Percentiles rank a stretch among this genome's conserved stretches.
Evolutionary conservation across 2,329 filamentous ascomycete species (phyloP).

Genomic region (Exophiala sp.): DNA sequence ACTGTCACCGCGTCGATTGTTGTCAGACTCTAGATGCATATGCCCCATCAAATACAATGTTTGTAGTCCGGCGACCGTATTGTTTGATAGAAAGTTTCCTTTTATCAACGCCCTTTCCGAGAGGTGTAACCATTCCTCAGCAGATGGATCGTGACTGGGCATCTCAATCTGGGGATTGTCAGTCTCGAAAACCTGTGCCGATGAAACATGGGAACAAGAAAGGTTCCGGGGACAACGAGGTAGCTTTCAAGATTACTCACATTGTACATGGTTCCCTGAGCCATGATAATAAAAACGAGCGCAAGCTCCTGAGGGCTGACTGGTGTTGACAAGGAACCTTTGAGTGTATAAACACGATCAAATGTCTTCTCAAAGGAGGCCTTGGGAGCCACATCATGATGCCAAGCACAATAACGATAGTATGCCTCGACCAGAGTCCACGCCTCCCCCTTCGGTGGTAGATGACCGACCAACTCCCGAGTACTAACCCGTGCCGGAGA

Average conservation of each 20-base stretch:
- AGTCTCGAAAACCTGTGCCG: too few species aligned
- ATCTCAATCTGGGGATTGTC: constrained; percentile 4
- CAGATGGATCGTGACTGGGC: constrained; percentile 9
- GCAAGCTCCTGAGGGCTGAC: constrained; percentile 10
- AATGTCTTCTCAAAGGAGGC: constrained; percentile 9
- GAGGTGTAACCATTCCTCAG: constrained; percentile 10
- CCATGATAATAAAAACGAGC: constrained; percentile 12
- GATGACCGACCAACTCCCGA: constrained; percentile 1
- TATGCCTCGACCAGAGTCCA: constrained; percentile 11
- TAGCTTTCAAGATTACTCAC: too few species aligned
- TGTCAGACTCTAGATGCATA: constrained; percentile 8
- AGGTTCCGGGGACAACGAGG: too few species aligned
- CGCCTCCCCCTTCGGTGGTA: constrained; percentile 9
- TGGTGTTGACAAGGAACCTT: neutral
- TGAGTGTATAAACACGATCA: constrained; percentile 6
- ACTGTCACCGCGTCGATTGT: constrained; percentile 11
- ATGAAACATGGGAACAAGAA: too few species aligned
- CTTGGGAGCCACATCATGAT: constrained; percentile 14
- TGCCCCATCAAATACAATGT: constrained; percentile 12
- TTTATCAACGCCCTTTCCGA: constrained; percentile 12
- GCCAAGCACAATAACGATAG: constrained; percentile 17
- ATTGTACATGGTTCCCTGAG: constrained; percentile 14
- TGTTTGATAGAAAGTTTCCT: constrained; percentile 13
- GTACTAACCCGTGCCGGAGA: constrained; percentile 5
- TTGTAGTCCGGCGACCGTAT: constrained; percentile 10